These are phyloP conservation scores for Aspergillus tamarii DNA, from an alignment of 2,329 filamentous ascomycete species.

Conservation along the genomic window DNA sequence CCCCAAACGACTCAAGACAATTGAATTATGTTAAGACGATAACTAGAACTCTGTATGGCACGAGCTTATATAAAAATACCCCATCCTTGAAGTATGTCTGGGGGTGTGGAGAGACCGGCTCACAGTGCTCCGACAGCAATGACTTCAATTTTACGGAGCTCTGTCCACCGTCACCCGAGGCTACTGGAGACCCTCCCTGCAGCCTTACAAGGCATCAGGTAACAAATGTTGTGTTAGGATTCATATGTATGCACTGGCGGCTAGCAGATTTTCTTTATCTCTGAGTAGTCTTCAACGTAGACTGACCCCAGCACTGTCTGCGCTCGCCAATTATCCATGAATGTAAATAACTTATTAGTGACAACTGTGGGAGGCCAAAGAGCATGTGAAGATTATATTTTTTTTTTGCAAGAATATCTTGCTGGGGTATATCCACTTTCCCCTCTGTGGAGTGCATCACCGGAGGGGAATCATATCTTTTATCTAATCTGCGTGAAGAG, in stretches of 20 bases:
- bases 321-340: not conserved
- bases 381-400: not conserved
- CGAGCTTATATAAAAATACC: not conserved
- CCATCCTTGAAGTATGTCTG: not conserved
- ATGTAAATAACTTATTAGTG: not conserved
- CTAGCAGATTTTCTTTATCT: not conserved
- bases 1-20: not conserved
- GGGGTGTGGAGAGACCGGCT: constrained; percentile 19
- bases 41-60: not conserved
- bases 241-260: not conserved
- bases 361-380: not conserved
- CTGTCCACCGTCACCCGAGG: constrained; percentile 6
- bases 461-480: not conserved
- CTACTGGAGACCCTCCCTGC: not conserved
- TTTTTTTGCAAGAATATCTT: not conserved
- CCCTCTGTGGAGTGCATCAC: not conserved
- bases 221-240: not conserved
- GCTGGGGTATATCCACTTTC: not conserved
- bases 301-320: too few species aligned
- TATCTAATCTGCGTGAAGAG: not conserved
- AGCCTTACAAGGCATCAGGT: not conserved
- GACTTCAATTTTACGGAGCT: not conserved
- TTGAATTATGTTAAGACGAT: not conserved
- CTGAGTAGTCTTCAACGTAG: not conserved
- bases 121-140: constrained; percentile 32